phyloP scores from a whole-genome alignment of 2,329 filamentous ascomycete species.

The Cytospora chrysosperma region DNA sequence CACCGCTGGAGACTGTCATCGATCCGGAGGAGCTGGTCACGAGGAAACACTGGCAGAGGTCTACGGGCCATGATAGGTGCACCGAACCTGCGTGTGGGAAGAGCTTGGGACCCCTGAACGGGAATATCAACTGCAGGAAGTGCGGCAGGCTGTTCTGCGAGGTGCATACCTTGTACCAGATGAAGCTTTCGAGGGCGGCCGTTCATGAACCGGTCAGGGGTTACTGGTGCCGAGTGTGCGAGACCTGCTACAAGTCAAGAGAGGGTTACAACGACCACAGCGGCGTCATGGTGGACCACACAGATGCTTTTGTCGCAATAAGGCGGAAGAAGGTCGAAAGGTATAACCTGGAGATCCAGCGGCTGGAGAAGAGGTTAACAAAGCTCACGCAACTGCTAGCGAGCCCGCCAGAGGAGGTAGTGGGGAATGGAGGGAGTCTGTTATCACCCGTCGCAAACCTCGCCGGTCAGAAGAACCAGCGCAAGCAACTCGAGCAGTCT shows the following conservation, averaged over 20 bases:
- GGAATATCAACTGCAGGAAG: slow-evolving; percentile 87
- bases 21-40: slow-evolving; percentile 92
- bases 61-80: slow-evolving; percentile 73
- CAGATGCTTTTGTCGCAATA: slow-evolving; percentile 65
- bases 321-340: slow-evolving; percentile 79
- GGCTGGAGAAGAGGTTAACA: slow-evolving; percentile 87
- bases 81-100: slow-evolving; percentile 85
- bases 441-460: slow-evolving; percentile 61
- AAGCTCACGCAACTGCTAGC: slow-evolving; percentile 84
- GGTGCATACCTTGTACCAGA: slow-evolving; percentile 98
- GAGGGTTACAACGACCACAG: slow-evolving; percentile 92
- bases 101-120: slow-evolving; percentile 73
- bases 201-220: slow-evolving; percentile 87
- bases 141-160: slow-evolving; percentile 95
- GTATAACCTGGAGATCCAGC: slow-evolving; percentile 80
- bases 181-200: slow-evolving; percentile 90
- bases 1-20: slow-evolving; percentile 41
- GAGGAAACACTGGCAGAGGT: slow-evolving; percentile 82
- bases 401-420: slow-evolving; percentile 67
- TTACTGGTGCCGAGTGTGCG: slow-evolving; percentile 91
- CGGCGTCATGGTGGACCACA: slow-evolving; percentile 71
- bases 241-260: slow-evolving; percentile 98
- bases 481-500: slow-evolving; percentile 83
- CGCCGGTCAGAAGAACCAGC: slow-evolving; percentile 68
- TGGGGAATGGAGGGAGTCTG: slow-evolving; percentile 47